These are phyloP conservation scores for Nannochloropsis oceanica DNA, from an alignment of 108 stramenopile species.

Conservation along the genomic window DNA sequence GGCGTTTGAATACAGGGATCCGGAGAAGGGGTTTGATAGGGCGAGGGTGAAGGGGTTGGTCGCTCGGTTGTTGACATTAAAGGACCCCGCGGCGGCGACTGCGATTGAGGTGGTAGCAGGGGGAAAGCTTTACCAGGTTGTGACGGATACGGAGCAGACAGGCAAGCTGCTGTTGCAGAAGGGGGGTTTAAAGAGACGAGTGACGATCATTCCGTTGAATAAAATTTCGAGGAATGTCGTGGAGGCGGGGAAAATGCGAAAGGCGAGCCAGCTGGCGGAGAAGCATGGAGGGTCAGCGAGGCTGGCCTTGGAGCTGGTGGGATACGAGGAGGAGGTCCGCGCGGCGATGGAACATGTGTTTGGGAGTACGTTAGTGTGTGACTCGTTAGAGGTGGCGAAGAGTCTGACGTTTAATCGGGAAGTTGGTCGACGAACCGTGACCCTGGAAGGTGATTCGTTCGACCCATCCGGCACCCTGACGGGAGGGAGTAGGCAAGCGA, in stretches of 20 bases:
- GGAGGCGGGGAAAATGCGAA: slow-evolving; percentile 16
- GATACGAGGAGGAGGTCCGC: slow-evolving; percentile 80
- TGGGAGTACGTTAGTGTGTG: slow-evolving; percentile 78
- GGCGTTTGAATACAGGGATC: slow-evolving; percentile 75
- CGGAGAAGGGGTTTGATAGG: slow-evolving; percentile 76
- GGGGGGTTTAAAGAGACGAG: slow-evolving; percentile 74
- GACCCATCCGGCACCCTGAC: slow-evolving; percentile 94
- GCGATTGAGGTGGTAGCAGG: slow-evolving; percentile 94
- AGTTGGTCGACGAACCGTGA: slow-evolving; percentile 76
- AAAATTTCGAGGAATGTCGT: slow-evolving; percentile 62
- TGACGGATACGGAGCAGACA: slow-evolving; percentile 86
- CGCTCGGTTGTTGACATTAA: slow-evolving; percentile 68
- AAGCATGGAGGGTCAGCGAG: background rate
- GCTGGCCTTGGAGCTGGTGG: slow-evolving; percentile 54
- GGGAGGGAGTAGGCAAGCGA: slow-evolving; percentile 19
- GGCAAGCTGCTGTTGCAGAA: slow-evolving; percentile 82
- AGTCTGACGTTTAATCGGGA: slow-evolving; percentile 52
- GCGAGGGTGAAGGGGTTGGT: slow-evolving; percentile 84
- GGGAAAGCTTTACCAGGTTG: slow-evolving; percentile 83
- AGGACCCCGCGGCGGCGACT: slow-evolving; percentile 55
- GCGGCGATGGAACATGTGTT: slow-evolving; percentile 89
- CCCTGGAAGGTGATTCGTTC: slow-evolving; percentile 87
- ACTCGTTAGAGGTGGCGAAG: slow-evolving; percentile 69
- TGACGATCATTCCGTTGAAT: slow-evolving; percentile 93
- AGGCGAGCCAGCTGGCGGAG: background rate